Conservation (phyloP, 805 yeast species). For the Candida sonorensis region DNA sequence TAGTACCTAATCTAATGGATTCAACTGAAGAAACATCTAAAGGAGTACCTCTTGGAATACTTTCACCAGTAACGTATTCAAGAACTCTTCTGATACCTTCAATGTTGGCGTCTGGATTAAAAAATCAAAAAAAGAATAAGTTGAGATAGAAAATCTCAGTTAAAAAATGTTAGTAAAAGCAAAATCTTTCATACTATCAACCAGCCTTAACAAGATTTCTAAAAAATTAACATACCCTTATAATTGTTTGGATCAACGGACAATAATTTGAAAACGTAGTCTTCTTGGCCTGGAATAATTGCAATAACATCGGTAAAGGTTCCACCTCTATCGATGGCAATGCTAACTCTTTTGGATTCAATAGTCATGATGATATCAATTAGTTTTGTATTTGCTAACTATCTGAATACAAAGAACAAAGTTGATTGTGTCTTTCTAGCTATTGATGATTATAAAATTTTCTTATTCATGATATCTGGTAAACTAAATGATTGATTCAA, state of each 20-base stretch:
- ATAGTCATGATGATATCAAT: neutral
- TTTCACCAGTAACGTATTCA: conserved; percentile 46
- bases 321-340: conserved; percentile 68
- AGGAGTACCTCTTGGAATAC: conserved; percentile 53
- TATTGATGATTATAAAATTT: no score
- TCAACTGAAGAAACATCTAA: conserved; percentile 59
- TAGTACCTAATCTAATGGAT: conserved; percentile 83
- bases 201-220: neutral
- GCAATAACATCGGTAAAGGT: conserved; percentile 79
- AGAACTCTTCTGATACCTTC: conserved; percentile 83
- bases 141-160: neutral
- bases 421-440: no score
- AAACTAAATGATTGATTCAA: no score
- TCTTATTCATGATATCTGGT: no score
- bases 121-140: conserved; percentile 3
- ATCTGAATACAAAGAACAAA: no score
- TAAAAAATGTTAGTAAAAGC: neutral
- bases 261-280: conserved; percentile 66
- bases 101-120: conserved; percentile 72
- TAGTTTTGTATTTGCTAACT: no score
- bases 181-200: no score
- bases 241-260: conserved; percentile 89
- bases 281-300: conserved; percentile 42
- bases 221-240: neutral
- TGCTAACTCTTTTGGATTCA: conserved; percentile 21